Base-by-base conservation (phyloP, 306 rosid species). In the Cicer chorassanicum region DNA sequence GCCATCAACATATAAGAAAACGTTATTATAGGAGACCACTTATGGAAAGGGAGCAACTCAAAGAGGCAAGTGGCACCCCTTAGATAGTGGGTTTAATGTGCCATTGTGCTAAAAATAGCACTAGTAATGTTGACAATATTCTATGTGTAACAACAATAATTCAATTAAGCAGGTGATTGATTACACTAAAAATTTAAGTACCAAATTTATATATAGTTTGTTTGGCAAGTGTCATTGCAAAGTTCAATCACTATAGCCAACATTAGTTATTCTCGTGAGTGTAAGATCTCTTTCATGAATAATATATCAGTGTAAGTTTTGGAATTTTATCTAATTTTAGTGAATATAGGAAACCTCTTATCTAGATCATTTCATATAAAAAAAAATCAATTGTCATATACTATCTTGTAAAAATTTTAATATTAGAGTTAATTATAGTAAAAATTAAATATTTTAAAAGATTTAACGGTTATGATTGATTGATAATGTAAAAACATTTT, bases 51-150 rank as follows among this genome's bases (percentile, higher is more conserved):
- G 67, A 67, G 80, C 80, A 66, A 70, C 80, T 76, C 50, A 69
- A 80, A 69, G 49, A 24, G 57, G 84, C 54, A 76, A 73, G 87
- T 80, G 77, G 87, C n/a, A 46, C 10, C 59, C 63, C 43, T 29
- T 60, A 59, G 6, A 46, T 71, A 80, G 69, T 83, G 83, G 74
- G 59, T 42, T 45, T 74, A 4, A 21, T 43, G 6, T 34, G 76
- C 54, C 44, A 15, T 56, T 63, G 63, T 65, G 40, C 34, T 57
- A 8, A 50, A 74, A 57, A 5, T 1, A 5, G 21, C 7, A 63
- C 49, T 73, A 21, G 0, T 55, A 65, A 56, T 63, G 14, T 59
- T 72, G 6, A 53, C 60, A 50, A 15, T 77, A 46, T 75, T 81
- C 64, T 56, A 63, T 63, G 56, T 41, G n/a, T 34, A 59, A 13